phyloP scores from a whole-genome alignment of 345 rosid genomes.

The Luvunga scandens region DNA sequence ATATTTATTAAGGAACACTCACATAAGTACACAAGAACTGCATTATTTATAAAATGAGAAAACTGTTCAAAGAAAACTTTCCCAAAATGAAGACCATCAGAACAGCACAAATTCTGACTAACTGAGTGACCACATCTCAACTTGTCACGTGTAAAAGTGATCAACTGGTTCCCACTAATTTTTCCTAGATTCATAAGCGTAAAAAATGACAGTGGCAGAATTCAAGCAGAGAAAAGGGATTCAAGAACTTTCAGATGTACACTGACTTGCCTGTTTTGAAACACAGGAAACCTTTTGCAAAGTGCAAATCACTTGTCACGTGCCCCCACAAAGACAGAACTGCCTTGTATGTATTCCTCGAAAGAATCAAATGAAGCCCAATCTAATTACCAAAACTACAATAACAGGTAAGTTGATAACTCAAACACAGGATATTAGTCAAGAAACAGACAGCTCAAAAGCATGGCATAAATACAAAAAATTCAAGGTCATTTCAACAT shows the following conservation, averaged over 20 bases:
- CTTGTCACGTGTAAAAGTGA: not conserved
- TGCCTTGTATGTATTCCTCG: conserved; percentile 24
- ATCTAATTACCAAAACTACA: conserved; percentile 26
- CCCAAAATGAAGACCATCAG: not conserved
- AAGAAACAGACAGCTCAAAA: not conserved
- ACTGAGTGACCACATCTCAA: not conserved
- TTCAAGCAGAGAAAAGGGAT: not conserved
- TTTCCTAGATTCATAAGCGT: not conserved
- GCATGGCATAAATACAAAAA: not conserved
- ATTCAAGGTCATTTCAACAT: conserved; percentile 10
- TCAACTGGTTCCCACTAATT: not conserved
- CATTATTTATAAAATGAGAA: not conserved
- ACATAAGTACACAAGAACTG: not conserved
- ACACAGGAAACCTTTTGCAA: conserved; percentile 16
- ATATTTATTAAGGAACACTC: not conserved
- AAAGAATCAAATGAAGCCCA: conserved; percentile 19
- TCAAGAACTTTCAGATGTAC: conserved; percentile 4
- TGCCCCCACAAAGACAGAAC: conserved; percentile 15
- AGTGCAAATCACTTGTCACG: conserved; percentile 13
- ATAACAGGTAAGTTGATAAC: conserved; percentile 13
- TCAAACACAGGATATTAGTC: conserved; percentile 8
- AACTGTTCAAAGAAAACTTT: not conserved
- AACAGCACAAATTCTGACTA: not conserved
- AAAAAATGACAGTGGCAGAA: not conserved
- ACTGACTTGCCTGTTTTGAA: conserved; percentile 12